phyloP scores from a whole-genome alignment of 2,329 filamentous ascomycete genomes.

The Scorias spongiosa region DNA sequence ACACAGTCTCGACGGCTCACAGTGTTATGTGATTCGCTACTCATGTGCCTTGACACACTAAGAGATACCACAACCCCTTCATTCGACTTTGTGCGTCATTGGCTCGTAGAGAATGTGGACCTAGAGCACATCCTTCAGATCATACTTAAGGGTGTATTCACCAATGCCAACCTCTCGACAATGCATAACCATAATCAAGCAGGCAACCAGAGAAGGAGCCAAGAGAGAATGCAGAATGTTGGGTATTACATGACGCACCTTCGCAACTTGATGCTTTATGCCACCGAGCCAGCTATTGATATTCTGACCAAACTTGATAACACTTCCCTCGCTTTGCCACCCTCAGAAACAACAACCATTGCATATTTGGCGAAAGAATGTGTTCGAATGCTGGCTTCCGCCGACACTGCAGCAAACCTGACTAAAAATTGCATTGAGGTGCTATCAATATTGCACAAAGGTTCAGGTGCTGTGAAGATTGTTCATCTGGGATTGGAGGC shows the following conservation, averaged over 20 bases:
- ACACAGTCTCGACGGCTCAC: background rate
- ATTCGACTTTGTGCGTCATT: constrained; percentile 62
- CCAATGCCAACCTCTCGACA: background rate
- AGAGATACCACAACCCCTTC: constrained; percentile 56
- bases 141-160: constrained; percentile 8
- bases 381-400: background rate
- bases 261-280: background rate
- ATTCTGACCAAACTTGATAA: background rate
- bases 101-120: constrained; percentile 52
- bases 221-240: background rate
- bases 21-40: constrained; percentile 66
- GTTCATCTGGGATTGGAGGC: constrained; percentile 12
- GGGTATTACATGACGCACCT: background rate
- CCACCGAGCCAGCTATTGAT: background rate
- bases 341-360: background rate
- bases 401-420: background rate
- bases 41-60: constrained; percentile 67
- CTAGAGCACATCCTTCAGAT: constrained; percentile 33
- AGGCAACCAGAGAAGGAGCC: background rate
- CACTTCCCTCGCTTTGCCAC: background rate
- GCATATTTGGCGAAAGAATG: background rate
- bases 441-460: constrained; percentile 6
- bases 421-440: background rate
- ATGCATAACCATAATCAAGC: background rate
- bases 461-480: constrained; percentile 6